Evolutionary conservation across 1,284 basidiomycete genomes (phyloP).

Genomic region (Quambalaria eucalypti): DNA sequence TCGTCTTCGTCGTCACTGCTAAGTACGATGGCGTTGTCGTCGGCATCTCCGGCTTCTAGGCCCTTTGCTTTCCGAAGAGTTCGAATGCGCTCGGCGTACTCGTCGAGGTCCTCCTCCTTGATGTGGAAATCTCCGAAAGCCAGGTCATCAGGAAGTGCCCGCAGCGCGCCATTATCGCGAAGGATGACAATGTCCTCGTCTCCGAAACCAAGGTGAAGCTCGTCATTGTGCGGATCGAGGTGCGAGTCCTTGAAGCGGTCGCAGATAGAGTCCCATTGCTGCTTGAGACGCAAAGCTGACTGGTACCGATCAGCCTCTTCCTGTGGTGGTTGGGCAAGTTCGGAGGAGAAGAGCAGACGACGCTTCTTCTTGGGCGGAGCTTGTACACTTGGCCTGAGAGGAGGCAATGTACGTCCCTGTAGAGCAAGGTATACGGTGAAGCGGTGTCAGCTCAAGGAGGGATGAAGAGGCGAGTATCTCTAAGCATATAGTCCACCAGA

Average conservation of each 20-base stretch:
- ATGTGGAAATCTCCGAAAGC: slow-evolving; percentile 36
- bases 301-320: slow-evolving; percentile 32
- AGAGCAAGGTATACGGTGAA: background rate
- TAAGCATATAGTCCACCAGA: background rate
- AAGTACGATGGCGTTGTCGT: background rate
- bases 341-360: slow-evolving; percentile 18
- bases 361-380: slow-evolving; percentile 5
- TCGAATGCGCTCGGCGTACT: slow-evolving; percentile 13
- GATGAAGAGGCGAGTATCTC: background rate
- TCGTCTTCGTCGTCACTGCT: slow-evolving; percentile 7
- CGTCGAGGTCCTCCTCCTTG: slow-evolving; percentile 31
- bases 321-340: slow-evolving; percentile 9
- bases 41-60: slow-evolving; percentile 6
- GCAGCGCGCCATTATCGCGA: slow-evolving; percentile 33
- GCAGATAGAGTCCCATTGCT: slow-evolving; percentile 40
- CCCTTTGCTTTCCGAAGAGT: slow-evolving; percentile 13
- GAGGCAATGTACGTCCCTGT: background rate
- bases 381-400: background rate
- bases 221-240: slow-evolving; percentile 32
- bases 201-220: slow-evolving; percentile 40
- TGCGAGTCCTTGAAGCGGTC: slow-evolving; percentile 41
- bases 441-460: background rate
- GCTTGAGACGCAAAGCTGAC: slow-evolving; percentile 33
- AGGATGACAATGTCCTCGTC: slow-evolving; percentile 25
- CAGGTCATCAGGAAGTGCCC: slow-evolving; percentile 15